A percentile compares a stretch with the other conserved stretches of the same genome.
Evolutionary conservation across 306 rosid species (phyloP).

Genomic region (Vicia faba): DNA sequence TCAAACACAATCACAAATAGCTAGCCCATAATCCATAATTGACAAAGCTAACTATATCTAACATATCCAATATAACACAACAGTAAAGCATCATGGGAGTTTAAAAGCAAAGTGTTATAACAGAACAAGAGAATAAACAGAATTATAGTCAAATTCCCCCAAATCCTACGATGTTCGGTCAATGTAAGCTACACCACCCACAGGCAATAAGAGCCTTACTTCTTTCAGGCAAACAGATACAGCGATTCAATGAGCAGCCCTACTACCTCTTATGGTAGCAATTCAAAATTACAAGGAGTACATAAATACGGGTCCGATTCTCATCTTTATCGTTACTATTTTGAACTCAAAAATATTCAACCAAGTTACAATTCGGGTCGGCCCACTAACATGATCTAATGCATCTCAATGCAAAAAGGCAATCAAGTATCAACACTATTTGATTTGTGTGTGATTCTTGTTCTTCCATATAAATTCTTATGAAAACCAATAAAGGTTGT

Average conservation of each 20-base stretch:
- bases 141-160: not conserved
- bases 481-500: not conserved
- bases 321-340: not conserved
- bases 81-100: not conserved
- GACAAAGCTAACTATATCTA: not conserved
- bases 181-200: not conserved
- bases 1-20: slow-evolving; percentile 10
- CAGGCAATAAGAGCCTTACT: not conserved
- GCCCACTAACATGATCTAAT: not conserved
- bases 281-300: not conserved
- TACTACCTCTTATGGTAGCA: not conserved
- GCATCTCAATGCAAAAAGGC: not conserved
- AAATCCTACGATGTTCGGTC: not conserved
- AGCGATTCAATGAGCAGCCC: not conserved
- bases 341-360: not conserved
- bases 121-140: not conserved
- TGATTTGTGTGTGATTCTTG: not conserved
- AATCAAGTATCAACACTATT: slow-evolving; percentile 2
- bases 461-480: not conserved
- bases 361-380: not conserved
- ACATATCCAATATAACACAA: slow-evolving; percentile 18
- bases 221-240: not conserved
- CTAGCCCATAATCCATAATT: not conserved
- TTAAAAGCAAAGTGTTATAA: not conserved
- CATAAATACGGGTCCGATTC: not conserved